A percentile compares a stretch with the other conserved stretches of the same genome.
Evolutionary conservation across 148 eudicot genomes (phyloP).

Genomic region (Rheum nobile): DNA sequence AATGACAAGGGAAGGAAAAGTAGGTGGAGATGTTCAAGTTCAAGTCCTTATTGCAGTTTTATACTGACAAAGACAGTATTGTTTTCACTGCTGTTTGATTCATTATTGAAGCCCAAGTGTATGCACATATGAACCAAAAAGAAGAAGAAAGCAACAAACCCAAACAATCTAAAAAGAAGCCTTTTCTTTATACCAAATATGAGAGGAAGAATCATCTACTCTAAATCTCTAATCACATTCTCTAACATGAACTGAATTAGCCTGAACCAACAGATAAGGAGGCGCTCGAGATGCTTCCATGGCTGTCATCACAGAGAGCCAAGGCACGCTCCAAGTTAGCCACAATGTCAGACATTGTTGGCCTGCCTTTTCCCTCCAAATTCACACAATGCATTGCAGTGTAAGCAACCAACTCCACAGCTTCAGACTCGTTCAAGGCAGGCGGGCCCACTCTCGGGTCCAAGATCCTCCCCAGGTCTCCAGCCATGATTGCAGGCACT

Average conservation of each 20-base stretch:
- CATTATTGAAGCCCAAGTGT: no score
- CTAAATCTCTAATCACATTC: not conserved
- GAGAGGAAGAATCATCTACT: constrained; percentile 1
- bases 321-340: constrained; percentile 75
- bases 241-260: constrained; percentile 9
- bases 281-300: constrained; percentile 71
- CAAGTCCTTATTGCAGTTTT: no score
- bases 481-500: constrained; percentile 47
- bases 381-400: constrained; percentile 83
- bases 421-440: constrained; percentile 49
- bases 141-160: not conserved
- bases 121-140: no score
- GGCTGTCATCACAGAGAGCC: constrained; percentile 51
- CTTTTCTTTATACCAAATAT: not conserved
- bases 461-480: constrained; percentile 46
- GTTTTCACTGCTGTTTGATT: no score
- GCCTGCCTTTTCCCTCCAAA: constrained; percentile 79
- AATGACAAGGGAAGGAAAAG: not conserved
- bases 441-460: constrained; percentile 61
- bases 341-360: constrained; percentile 73
- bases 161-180: not conserved
- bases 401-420: constrained; percentile 73
- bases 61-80: no score
- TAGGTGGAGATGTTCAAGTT: not conserved
- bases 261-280: constrained; percentile 56